These are phyloP conservation scores for Trichoderma sp. DNA, from an alignment of 2,329 filamentous ascomycete genomes.

Conservation along the genomic window DNA sequence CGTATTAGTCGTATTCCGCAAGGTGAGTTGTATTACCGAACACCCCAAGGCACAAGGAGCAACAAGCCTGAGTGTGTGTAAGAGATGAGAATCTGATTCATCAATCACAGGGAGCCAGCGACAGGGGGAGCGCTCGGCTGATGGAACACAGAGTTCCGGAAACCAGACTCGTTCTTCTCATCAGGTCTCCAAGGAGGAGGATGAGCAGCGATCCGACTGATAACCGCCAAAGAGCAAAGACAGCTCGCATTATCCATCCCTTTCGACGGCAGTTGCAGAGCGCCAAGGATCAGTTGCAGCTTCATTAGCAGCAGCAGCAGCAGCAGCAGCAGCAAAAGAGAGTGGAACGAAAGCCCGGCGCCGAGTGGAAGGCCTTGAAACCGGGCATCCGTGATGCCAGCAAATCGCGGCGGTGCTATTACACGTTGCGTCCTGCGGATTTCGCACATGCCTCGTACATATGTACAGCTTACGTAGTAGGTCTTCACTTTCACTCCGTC, in stretches of 20 bases:
- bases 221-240: background rate
- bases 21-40: too few relatives aligned
- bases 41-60: background rate
- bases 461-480: background rate
- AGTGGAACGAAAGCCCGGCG: background rate
- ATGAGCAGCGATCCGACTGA: background rate
- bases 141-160: background rate
- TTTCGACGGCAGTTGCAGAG: background rate
- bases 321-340: background rate
- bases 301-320: background rate
- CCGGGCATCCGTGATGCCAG: background rate
- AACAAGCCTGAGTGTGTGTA: background rate
- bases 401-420: background rate
- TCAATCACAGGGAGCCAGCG: background rate
- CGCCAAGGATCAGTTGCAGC: too few relatives aligned
- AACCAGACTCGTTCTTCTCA: background rate
- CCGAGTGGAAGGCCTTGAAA: constrained; percentile 1
- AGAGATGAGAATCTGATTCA: background rate
- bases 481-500: too few relatives aligned
- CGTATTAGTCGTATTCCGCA: background rate
- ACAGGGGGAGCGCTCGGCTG: background rate
- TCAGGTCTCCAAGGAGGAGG: background rate
- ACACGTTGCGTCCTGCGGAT: background rate
- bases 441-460: too few relatives aligned
- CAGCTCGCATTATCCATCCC: constrained; percentile 1